Conservation (phyloP, 495 filamentous ascomycete species). For the Aspergillus nidulans region DNA sequence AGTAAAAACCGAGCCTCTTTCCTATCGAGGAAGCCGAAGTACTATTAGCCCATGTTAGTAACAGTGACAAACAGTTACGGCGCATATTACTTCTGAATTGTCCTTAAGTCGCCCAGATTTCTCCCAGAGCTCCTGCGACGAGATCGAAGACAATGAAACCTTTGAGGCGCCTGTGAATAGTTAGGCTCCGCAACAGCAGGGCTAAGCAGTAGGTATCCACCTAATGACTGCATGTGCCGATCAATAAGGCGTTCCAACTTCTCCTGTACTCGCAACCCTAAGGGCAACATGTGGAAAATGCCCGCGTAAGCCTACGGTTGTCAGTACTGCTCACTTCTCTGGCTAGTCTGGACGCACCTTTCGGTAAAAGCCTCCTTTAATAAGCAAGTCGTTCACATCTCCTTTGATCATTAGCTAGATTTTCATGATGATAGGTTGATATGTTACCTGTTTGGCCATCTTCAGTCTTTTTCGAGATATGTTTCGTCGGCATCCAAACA, state of each 20-base stretch:
- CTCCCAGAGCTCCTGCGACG: constrained; percentile 79
- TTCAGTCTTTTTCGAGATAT: constrained; percentile 54
- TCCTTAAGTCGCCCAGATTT: constrained; percentile 57
- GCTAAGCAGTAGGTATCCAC: constrained; percentile 36
- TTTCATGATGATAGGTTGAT: neutral
- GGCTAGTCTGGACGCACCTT: constrained; percentile 45
- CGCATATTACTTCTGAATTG: constrained; percentile 56
- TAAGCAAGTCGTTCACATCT: constrained; percentile 70
- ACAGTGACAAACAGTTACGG: neutral
- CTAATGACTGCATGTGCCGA: constrained; percentile 76
- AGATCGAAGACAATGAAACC: constrained; percentile 81
- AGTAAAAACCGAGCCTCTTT: constrained; percentile 72
- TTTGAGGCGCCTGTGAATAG: constrained; percentile 68
- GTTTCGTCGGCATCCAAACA: constrained; percentile 74
- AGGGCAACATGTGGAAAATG: constrained; percentile 86
- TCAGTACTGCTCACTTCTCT: constrained; percentile 1
- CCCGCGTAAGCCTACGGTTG: constrained; percentile 67
- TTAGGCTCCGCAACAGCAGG: constrained; percentile 13
- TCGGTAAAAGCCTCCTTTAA: constrained; percentile 75
- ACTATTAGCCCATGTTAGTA: constrained; percentile 37
- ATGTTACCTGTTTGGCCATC: constrained; percentile 38
- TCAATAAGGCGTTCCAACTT: constrained; percentile 85
- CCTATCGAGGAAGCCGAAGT: constrained; percentile 78
- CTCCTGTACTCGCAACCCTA: constrained; percentile 84
- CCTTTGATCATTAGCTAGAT: constrained; percentile 23